Base-by-base conservation (phyloP, 306 rosid genomes). In the Trifolium pratense region DNA sequence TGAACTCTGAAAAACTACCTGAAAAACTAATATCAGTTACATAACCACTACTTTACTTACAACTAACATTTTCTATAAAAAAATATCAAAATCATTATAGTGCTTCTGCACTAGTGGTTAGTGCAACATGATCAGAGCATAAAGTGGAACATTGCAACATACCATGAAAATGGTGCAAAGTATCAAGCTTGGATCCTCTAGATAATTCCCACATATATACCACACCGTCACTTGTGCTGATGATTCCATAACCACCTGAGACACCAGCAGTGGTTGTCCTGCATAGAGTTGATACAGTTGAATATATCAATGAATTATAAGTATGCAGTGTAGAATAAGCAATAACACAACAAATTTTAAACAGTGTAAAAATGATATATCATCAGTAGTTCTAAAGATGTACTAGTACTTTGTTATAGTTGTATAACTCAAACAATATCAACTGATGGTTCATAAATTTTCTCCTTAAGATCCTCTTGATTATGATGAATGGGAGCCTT, bases 151-250 rank as follows among this genome's bases (percentile, higher is more conserved):
- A 78, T 51, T 46, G 60, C 51, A 45, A 56, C 79, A 55, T 87
- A 93, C 97, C 97, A 70, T 74, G 78, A 62, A 93, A 91, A 78
- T 82, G 86, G 79, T 87, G 92, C 81, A 87, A 78, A 62, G 80
- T 81, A 56, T 85, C 87, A 23, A 86, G 66, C 76, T 87, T 83
- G 36, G 89, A 61, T 82, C 98, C 97, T 26, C 90, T 82, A 55
- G 85, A 77, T 78, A 93, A 65, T 60, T 89, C 96, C 93, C 98
- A 93, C 79, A 76, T 59, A 57, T 85, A 84, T 69, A 87, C 96
- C 46, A 70, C 70, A 23, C 97, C 98, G 15, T 89, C 93, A 74
- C 72, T 39, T 1, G 93, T 83, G 57, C 93, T 76, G 12, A 84
- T 77, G 71, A 93, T 83, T 46, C 98, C 98, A 46, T 79, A 83